Evolutionary conservation across 768 basidiomycete species (phyloP).

Genomic region (Lentinula lateritia): DNA sequence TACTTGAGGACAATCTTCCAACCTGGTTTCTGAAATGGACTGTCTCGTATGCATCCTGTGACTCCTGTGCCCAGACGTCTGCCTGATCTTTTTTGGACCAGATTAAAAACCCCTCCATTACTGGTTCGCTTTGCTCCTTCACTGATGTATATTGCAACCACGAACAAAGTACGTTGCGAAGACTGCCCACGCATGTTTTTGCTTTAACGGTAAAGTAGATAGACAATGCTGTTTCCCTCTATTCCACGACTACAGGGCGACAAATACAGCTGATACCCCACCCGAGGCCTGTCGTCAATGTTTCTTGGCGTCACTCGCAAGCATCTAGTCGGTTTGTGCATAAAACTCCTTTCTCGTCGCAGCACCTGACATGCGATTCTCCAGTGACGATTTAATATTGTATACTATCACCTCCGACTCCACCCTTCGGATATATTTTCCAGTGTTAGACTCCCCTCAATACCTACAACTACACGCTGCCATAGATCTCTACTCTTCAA

Average conservation of each 20-base stretch:
- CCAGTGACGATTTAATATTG: conserved; percentile 69
- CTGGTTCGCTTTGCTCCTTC: conserved; percentile 69
- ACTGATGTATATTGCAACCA: conserved; percentile 65
- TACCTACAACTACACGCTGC: conserved; percentile 81
- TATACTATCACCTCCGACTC: conserved; percentile 84
- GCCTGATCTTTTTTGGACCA: conserved; percentile 1
- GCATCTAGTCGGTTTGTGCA: conserved; percentile 58
- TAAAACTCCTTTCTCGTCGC: neutral
- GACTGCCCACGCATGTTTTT: neutral
- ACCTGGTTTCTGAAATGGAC: conserved; percentile 83
- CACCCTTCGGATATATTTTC: conserved; percentile 78
- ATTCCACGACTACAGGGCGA: conserved; percentile 67
- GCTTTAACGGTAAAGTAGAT: conserved; percentile 29
- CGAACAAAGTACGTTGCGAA: conserved; percentile 41
- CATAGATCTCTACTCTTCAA: conserved; percentile 64
- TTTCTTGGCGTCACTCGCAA: conserved; percentile 71
- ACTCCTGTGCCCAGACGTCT: neutral
- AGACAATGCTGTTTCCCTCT: conserved; percentile 55
- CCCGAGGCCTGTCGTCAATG: conserved; percentile 63
- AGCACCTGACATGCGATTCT: neutral
- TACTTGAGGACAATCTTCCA: conserved; percentile 76
- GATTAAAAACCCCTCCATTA: conserved; percentile 40
- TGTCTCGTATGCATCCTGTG: conserved; percentile 37
- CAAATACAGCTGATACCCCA: conserved; percentile 66
- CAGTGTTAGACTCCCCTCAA: conserved; percentile 82